Evolutionary conservation across 192 early-diverging fungal genomes (phyloP), one percentile per base, ranked within the genome.

Genomic region (Phlyctochytrium bullatum): DNA sequence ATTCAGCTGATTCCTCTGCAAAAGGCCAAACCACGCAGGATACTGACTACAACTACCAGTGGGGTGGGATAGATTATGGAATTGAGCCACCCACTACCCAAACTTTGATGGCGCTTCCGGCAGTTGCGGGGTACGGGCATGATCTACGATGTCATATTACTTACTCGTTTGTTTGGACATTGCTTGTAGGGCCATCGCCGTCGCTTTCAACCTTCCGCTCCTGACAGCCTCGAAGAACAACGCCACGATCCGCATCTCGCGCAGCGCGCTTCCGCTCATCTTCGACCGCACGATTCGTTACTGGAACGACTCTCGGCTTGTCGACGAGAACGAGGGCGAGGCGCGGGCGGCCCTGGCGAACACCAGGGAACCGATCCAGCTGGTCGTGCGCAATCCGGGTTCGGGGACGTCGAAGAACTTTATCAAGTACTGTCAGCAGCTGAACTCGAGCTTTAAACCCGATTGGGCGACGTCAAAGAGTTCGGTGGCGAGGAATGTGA

Each of bases 331-430:
- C 25, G n/a, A 68, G 12, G 54, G 36, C 34, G 25, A 59, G 50
- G 4, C 3, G 30, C 62, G 53, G 28, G 31, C n/a, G 20, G 12
- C 52, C n/a, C 40, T 54, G 2, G 35, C 47, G 16, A 33, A 57
- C 32, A 36, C 35, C 54, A 62, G 20, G 20, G 40, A 47, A 20
- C 40, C 14, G 10, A 68, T 68, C 20, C 57, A 68, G 35, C 62
- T 68, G 3, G 47, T 68, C 30, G 57, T 68, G 14, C 57, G 67
- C 16, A 34, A 36, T 36, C 27, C 27, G 12, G 59, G 67, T 23
- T 47, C 34, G 14, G 67, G 67, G 28, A 68, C 67, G 3, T 64
- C 67, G 12, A 20, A 12, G 17, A 68, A 68, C 59, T 62, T 68
- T 28, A 47, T 59, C 23, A 6, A 20, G 10, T 47, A 14, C 40